Evolutionary conservation across 768 basidiomycete genomes (phyloP), one percentile per base, ranked within the genome.

Genomic region (Lactifluus hygrophoroides): DNA sequence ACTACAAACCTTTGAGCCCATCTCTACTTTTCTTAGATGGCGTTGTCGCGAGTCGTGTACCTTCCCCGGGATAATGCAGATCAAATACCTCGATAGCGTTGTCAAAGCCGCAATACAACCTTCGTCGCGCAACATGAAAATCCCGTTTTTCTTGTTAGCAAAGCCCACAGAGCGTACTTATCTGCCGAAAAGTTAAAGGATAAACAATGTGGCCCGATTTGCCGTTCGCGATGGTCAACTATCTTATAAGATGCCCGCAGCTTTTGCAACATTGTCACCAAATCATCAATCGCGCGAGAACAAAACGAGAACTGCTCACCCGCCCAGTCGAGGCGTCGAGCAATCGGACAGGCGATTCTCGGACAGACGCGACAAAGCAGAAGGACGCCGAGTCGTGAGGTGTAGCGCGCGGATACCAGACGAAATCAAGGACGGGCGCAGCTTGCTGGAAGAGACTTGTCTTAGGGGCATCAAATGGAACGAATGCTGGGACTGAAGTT

Each of bases 181-280:
- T 83, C 75, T 0, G 81, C 83, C 5, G 79, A 72, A 1, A 76
- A 69, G 64, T 90, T 89, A 71, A 96, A 97, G 0, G 86, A 77
- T 58, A 97, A 75, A 64, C 83, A 82, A 54, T 92, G 87, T 0
- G 95, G 94, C 0, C 91, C 93, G 40, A 96, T 76, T 54, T 90
- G 83, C 32, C 94, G 80, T 72, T 97, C 95, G n/a, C 88, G 77
- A 66, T 98, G 94, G 69, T 97, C 94, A 10, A 97, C 80, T 38
- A 97, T 95, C 40, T 77, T 77, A 69, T 98, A 97, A 1, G 91
- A 94, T 0, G 94, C 95, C 17, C 94, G 82, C 19, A 91, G 79
- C 94, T 96, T n/a, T 67, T 21, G 16, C 0, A 8, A 38, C 27
- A 8, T 64, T 30, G 47, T 25, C 21, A 25, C 51, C 34, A 17